Evolutionary conservation across 106 monocot genomes (phyloP), one percentile per base, ranked within the genome.

Genomic region (Allium fistulosum): DNA sequence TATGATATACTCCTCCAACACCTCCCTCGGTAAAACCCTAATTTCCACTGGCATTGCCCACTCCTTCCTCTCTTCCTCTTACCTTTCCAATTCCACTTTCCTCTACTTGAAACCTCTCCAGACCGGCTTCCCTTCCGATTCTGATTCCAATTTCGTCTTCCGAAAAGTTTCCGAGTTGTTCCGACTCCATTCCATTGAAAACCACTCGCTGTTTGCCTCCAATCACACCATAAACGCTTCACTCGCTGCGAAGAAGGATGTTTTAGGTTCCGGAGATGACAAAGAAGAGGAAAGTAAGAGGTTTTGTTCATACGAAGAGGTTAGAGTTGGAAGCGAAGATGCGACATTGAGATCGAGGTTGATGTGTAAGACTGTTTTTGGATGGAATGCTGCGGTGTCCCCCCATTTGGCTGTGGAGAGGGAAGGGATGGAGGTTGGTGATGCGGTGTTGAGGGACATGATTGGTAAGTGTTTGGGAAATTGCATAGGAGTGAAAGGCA

Each of bases 11-110:
- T 92, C 92, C 59, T 72, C 93, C 70, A 99, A 99, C 81, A 99
- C 99, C 27, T 86, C 79, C 71, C 88, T 99, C 27, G 99, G 99
- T 53, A 99, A 99, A 78, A 93, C 99, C 67, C 77, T 99, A 46
- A 85, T 99, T 61, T 99, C 99, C 69, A 69, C 99, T 51, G 99
- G 90, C n/a, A 74, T 99, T 57, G 87, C 84, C 51, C 62, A 73
- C 70, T 80, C 90, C 50, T 78, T 78, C 71, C 81, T 90, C 72
- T 78, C 73, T 57, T 49, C 58, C 66, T 60, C 74, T 4, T 9
- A 51, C 61, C 37, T 79, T 10, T 11, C 50, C 11, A 6, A 69
- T 13, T 63, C 84, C 48, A 51, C 87, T 50, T 85, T 92, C 71
- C 64, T 85, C 64, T 99, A 93, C 75, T 45, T 99, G 11, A 99